Percentiles rank a stretch among this genome's conserved stretches.
Evolutionary conservation across 1,139 yeast genomes (phyloP).

Genomic region (Saccharomyces hybrid): DNA sequence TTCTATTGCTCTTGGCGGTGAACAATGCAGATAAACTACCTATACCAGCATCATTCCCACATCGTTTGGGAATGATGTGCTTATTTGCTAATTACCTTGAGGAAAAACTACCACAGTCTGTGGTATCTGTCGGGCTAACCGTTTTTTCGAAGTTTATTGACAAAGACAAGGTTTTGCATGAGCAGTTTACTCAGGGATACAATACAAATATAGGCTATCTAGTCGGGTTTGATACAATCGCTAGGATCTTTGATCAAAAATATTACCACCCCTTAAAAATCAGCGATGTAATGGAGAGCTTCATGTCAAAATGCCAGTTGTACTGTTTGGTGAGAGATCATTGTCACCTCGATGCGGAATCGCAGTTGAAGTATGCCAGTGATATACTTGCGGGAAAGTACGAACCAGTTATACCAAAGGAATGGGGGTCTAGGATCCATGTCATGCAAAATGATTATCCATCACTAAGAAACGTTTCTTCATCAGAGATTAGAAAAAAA

Average conservation of each 20-base stretch:
- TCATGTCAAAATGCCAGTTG: slow-evolving; percentile 48
- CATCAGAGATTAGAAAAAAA: slow-evolving; percentile 48
- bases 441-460: slow-evolving; percentile 36
- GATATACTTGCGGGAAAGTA: slow-evolving; percentile 36
- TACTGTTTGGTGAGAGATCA: slow-evolving; percentile 55
- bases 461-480: slow-evolving; percentile 43
- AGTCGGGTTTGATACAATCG: slow-evolving; percentile 73
- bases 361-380: slow-evolving; percentile 38
- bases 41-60: slow-evolving; percentile 49
- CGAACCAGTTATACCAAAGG: slow-evolving; percentile 41
- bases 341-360: slow-evolving; percentile 29
- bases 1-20: slow-evolving; percentile 53
- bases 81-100: slow-evolving; percentile 42
- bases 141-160: slow-evolving; percentile 61
- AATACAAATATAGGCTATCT: slow-evolving; percentile 38
- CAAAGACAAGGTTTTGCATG: slow-evolving; percentile 39
- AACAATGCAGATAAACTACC: slow-evolving; percentile 74
- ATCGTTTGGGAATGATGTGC: slow-evolving; percentile 64
- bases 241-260: slow-evolving; percentile 61
- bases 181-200: slow-evolving; percentile 4
- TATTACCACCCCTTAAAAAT: slow-evolving; percentile 52
- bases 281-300: slow-evolving; percentile 41
- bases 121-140: slow-evolving; percentile 54
- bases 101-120: slow-evolving; percentile 5
- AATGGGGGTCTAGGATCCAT: slow-evolving; percentile 47